Conservation (phyloP, 768 basidiomycete species). For the Scleroderma bovista region DNA sequence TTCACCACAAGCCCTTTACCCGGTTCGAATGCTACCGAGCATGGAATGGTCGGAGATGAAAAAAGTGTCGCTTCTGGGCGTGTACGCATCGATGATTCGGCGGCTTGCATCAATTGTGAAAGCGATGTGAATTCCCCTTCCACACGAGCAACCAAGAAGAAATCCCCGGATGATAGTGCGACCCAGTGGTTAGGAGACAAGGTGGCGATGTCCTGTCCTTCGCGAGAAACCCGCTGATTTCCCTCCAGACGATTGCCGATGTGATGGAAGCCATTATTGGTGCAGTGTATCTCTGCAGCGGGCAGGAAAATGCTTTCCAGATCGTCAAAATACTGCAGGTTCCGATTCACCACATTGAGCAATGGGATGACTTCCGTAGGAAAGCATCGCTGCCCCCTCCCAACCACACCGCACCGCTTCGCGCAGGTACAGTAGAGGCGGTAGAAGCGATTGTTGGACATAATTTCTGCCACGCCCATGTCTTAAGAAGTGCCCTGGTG, state of each 20-base stretch:
- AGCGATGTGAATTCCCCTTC: neutral
- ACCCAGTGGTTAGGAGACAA: constrained; percentile 72
- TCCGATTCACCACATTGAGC: constrained; percentile 55
- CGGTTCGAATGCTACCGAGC: constrained; percentile 10
- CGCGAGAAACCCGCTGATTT: constrained; percentile 9
- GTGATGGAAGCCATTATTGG: constrained; percentile 82
- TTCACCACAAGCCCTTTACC: constrained; percentile 26
- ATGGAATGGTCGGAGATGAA: constrained; percentile 30
- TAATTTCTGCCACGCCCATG: constrained; percentile 53
- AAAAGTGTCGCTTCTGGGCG: constrained; percentile 7
- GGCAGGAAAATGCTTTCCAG: constrained; percentile 58
- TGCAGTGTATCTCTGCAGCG: constrained; percentile 73
- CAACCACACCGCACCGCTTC: constrained; percentile 39
- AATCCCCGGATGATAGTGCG: constrained; percentile 34
- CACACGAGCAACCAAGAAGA: constrained; percentile 30
- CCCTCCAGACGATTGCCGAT: constrained; percentile 67
- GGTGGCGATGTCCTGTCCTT: constrained; percentile 32
- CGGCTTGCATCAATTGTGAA: constrained; percentile 9
- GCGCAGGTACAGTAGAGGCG: constrained; percentile 42
- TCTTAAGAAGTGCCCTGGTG: constrained; percentile 73
- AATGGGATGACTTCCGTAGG: constrained; percentile 65
- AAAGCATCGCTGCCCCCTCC: constrained; percentile 43
- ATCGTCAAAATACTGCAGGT: constrained; percentile 61
- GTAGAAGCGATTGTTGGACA: constrained; percentile 64
- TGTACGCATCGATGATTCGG: constrained; percentile 7